Conservation (phyloP, 2,329 filamentous ascomycete genomes). For the Zopfia rhizophila region DNA sequence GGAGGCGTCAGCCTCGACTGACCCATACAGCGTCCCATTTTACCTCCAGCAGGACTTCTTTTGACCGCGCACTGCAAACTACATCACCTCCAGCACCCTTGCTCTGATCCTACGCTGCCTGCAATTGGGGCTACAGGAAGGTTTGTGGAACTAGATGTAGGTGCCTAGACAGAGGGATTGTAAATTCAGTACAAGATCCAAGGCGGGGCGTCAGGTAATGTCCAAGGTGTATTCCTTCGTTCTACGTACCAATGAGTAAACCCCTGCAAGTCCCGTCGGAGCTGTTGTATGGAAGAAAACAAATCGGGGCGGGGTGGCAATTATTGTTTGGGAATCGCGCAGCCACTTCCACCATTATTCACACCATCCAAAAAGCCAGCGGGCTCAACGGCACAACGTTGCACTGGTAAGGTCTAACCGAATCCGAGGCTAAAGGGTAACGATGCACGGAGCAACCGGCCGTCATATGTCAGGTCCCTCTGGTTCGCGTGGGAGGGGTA, state of each 20-base stretch:
- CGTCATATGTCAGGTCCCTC: too few species aligned
- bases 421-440: neutral
- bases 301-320: conserved; percentile 4
- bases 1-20: too few species aligned
- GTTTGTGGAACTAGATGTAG: neutral
- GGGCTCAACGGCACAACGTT: conserved; percentile 25
- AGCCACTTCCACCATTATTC: conserved; percentile 27
- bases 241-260: conserved; percentile 18
- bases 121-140: too few species aligned
- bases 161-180: neutral
- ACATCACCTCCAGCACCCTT: too few species aligned
- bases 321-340: conserved; percentile 20
- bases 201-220: conserved; percentile 3
- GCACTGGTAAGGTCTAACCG: conserved; percentile 2
- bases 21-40: too few species aligned
- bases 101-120: too few species aligned
- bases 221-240: conserved; percentile 3
- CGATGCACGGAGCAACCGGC: conserved; percentile 1
- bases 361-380: conserved; percentile 21
- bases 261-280: conserved; percentile 5
- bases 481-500: too few species aligned
- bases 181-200: neutral
- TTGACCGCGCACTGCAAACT: too few species aligned
- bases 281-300: neutral
- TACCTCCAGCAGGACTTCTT: too few species aligned